These are phyloP conservation scores for Amaranthus hypochondriacus DNA, from an alignment of 148 eudicot species.

Conservation along the genomic window DNA sequence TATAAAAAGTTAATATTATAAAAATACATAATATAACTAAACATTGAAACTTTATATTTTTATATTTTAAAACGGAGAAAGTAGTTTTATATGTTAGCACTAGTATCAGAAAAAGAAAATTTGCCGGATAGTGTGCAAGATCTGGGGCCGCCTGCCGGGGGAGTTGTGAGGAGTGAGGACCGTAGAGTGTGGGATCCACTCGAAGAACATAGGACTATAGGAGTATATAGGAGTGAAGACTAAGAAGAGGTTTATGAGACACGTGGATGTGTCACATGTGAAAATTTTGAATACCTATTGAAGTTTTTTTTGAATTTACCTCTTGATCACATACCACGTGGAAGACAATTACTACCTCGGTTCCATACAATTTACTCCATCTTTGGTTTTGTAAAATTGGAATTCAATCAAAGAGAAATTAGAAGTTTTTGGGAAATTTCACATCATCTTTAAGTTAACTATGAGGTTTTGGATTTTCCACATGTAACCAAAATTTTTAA, in stretches of 20 bases:
- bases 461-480: no score
- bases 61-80: not conserved
- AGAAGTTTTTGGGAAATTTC: no score
- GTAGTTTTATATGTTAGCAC: no score
- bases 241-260: not conserved
- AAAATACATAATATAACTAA: no score
- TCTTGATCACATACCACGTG: not conserved
- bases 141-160: not conserved
- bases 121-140: not conserved
- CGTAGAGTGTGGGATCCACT: not conserved
- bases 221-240: no score
- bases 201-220: not conserved
- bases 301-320: not conserved
- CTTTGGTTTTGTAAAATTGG: not conserved
- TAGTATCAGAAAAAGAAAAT: no score
- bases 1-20: no score
- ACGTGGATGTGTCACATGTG: conserved; percentile 2
- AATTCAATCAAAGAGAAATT: not conserved
- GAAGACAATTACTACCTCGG: not conserved
- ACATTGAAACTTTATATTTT: no score
- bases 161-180: no score
- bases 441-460: no score
- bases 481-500: no score
- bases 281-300: not conserved
- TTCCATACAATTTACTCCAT: not conserved